Percentiles rank a stretch among this genome's conserved stretches.
phyloP scores from a whole-genome alignment of 192 early-diverging fungal genomes.

The Umbelopsis ramanniana region DNA sequence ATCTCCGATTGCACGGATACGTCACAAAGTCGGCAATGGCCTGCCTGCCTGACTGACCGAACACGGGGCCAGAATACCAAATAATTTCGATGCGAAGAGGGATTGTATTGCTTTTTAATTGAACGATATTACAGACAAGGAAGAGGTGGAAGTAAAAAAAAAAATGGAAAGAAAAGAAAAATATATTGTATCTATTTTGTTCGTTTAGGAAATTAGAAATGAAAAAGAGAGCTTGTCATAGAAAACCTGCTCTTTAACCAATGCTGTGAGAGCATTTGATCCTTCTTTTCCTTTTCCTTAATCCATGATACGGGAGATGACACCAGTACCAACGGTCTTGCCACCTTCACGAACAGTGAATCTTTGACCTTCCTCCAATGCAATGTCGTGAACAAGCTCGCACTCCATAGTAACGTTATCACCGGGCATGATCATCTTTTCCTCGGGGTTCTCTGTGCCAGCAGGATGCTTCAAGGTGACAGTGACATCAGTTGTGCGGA shows the following conservation, averaged over 20 bases:
- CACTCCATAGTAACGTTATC: constrained; percentile 92
- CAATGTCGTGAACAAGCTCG: constrained; percentile 81
- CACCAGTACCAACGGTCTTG: constrained; percentile 95
- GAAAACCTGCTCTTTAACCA: not conserved
- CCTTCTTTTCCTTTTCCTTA: too few species aligned
- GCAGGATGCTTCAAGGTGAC: constrained; percentile 77
- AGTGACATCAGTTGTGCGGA: constrained; percentile 96
- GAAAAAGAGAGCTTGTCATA: not conserved
- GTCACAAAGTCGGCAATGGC: not conserved
- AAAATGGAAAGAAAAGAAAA: not conserved
- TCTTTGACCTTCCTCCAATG: constrained; percentile 92
- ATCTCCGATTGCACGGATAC: constrained; percentile 7
- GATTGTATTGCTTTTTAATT: constrained; percentile 21
- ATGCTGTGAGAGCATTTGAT: not conserved
- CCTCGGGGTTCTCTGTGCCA: constrained; percentile 84
- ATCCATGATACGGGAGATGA: constrained; percentile 44
- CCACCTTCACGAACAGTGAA: constrained; percentile 99
- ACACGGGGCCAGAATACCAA: too few species aligned
- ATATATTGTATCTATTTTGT: not conserved
- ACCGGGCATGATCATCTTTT: constrained; percentile 98
- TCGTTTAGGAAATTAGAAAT: not conserved
- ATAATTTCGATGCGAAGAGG: not conserved
- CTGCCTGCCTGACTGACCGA: too few species aligned
- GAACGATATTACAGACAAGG: constrained; percentile 13
- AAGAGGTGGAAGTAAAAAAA: not conserved